phyloP scores from a whole-genome alignment of 1,284 basidiomycete species.

The Trichosporon faecale region DNA sequence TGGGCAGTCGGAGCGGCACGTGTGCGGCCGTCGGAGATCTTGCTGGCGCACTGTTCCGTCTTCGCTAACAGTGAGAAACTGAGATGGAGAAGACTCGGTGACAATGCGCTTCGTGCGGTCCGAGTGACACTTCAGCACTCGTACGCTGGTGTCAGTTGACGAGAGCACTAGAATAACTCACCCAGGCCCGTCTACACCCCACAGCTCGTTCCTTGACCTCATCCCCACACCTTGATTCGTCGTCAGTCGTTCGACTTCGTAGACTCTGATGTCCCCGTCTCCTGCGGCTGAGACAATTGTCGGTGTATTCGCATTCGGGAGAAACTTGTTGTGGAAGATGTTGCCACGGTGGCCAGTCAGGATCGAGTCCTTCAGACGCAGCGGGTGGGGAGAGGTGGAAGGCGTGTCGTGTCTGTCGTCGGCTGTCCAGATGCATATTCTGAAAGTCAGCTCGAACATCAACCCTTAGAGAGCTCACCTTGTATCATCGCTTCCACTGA shows the following conservation, averaged over 20 bases:
- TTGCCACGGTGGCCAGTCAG: slow-evolving; percentile 77
- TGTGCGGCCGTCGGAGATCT: slow-evolving; percentile 64
- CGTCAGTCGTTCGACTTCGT: slow-evolving; percentile 64
- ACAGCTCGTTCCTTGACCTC: slow-evolving; percentile 28
- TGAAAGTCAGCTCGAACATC: slow-evolving; percentile 32
- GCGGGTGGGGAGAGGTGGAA: slow-evolving; percentile 59
- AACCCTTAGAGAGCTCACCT: slow-evolving; percentile 58
- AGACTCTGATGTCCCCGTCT: slow-evolving; percentile 74
- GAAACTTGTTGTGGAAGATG: slow-evolving; percentile 81
- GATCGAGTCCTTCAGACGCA: slow-evolving; percentile 61
- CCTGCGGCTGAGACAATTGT: slow-evolving; percentile 66
- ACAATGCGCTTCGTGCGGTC: slow-evolving; percentile 69
- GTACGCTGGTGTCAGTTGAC: slow-evolving; percentile 36
- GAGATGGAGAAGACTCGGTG: slow-evolving; percentile 74
- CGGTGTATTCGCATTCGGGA: slow-evolving; percentile 58
- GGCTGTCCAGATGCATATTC: slow-evolving; percentile 68
- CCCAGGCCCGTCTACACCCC: slow-evolving; percentile 39
- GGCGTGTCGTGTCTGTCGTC: slow-evolving; percentile 39
- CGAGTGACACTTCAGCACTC: slow-evolving; percentile 66
- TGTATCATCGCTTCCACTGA: slow-evolving; percentile 79
- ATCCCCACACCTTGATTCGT: slow-evolving; percentile 44
- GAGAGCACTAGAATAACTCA: slow-evolving; percentile 20
- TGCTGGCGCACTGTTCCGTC: slow-evolving; percentile 78
- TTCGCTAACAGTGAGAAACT: slow-evolving; percentile 80
- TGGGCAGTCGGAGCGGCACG: slow-evolving; percentile 46